Evolutionary conservation across 345 rosid species (phyloP), one percentile per base, ranked within the genome.

Genomic region (Limnanthes douglasii): DNA sequence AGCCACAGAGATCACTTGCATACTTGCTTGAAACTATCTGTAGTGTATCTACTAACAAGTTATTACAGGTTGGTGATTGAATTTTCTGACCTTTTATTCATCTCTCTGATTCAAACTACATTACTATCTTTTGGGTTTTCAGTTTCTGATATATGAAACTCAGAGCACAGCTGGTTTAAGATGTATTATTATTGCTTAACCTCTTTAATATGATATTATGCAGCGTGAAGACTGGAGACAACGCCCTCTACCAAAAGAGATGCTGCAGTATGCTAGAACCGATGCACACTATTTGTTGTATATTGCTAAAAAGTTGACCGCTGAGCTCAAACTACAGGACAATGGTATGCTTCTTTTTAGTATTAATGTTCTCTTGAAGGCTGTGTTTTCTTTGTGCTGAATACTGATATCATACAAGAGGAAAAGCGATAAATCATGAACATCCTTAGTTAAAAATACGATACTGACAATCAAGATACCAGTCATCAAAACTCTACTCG

Each of bases 211-310:
- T 60, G 24, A 39, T 29, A 3, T 39, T 49, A 24, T 54, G 47
- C 53, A 90, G 94, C 98, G 81, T 58, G 94, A 84, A 68, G 98
- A 90, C 53, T 84, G 98, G 95, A 90, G 98, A 68, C 95, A 76
- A 28, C 82, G 95, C n/a, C 98, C 92, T 0, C 41, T 79, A 13
- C 65, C 94, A 3, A 50, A 43, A 32, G 92, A 77, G 43, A 83
- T 90, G 95, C 57, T 79, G 51, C 67, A 41, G 24, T 77, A 84
- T 67, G 95, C 95, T 23, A 65, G 62, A 45, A 77, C 69, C 0
- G 95, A 83, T 68, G 95, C 94, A 13, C 81, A 73, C 57, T 83
- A 79, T 70, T 69, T 88, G 31, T 57, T 88, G 13, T 62, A 64
- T 45, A 75, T 88, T 64, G 90, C 93, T 3, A 45, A 49, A 31